Base-by-base conservation (phyloP, 768 basidiomycete genomes). In the Mycena maculata region DNA sequence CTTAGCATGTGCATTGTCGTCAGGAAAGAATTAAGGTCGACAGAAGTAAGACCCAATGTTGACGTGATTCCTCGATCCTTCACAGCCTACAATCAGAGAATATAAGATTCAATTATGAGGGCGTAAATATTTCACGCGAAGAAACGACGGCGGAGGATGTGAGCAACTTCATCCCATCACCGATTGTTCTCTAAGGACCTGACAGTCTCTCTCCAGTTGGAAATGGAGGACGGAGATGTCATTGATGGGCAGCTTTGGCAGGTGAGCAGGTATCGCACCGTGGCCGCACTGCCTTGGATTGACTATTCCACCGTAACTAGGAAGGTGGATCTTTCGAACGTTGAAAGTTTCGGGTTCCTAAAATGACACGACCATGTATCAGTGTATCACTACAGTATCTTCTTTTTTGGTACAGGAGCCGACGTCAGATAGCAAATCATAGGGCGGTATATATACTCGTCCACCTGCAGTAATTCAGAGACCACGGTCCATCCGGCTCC, bases 221-320 rank as follows among this genome's bases (percentile, higher is more conserved):
- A 36, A 22, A 63, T 63, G 33, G 61, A 63, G 2, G 61, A 63
- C 23, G 52, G n/a, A 10, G 60, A 62, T 20, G 33, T 63, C 6
- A 53, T 63, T 13, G 42, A 55, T 18, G 61, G 61, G 1, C 52
- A 63, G 4, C 31, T 63, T 25, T 63, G 30, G 2, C 61, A 63
- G 61, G 61, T 55, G 36, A 25, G 28, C 10, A 27, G 33, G 33
- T 9, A 2, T 42, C 23, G 44, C 44, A 20, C 13, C 23, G n/a
- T 22, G 44, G 20, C 7, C 44, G 20, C 8, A 7, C 33, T 36
- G n/a, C n/a, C n/a, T n/a, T n/a, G n/a, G n/a, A 36, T 13, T 36
- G 13, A 36, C 33, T 13, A 13, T 13, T 7, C 13, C 33, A 13
- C 33, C 33, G 13, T 36, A 36, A 7, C 6, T 13, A 36, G 33